Evolutionary conservation across 805 yeast species (phyloP), one percentile per base, ranked within the genome.

Genomic region (Schizosaccharomyces octosporus): DNA sequence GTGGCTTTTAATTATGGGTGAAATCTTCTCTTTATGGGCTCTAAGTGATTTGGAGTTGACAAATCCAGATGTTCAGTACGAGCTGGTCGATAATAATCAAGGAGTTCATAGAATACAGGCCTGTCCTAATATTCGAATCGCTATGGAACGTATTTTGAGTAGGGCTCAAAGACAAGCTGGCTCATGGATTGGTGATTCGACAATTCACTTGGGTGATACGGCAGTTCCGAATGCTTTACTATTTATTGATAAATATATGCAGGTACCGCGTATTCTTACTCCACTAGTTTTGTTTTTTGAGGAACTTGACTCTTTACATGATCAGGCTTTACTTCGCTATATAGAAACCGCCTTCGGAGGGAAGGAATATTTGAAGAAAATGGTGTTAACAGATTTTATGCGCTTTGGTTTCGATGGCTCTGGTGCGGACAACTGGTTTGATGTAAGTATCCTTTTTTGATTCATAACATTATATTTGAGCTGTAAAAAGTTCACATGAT

Each of bases 181-280:
- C n/a, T 72, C 78, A 1, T 85, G 93, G 90, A 83, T 85, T 43
- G 94, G 94, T 1, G 81, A 86, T 4, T 80, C 85, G 17, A 89
- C 83, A 27, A 85, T 85, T 29, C 94, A 85, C 70, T 68, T 85
- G 21, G 94, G 93, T 48, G 94, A 85, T 69, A 84, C 82, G 66
- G 85, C 89, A 1, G 94, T 85, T 4, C 94, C 94, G 2, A 85
- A 85, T 69, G 88, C 90, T 0, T 69, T 85, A 63, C 84, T 84
- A 68, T 85, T 85, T 73, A 71, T 85, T 61, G 93, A 85, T 70
- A 85, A 85, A 69, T 85, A 85, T 68, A 78, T 83, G 41, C 94
- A 85, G 69, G 85, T 85, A 2, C 93, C 93, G 36, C 77, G 82
- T 60, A 84, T 85, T 48, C 71, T 85, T 65, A 84, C 81, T 55